Evolutionary conservation across 305 asterid species (phyloP), one percentile per base, ranked within the genome.

Genomic region (Fraxinus platypoda): DNA sequence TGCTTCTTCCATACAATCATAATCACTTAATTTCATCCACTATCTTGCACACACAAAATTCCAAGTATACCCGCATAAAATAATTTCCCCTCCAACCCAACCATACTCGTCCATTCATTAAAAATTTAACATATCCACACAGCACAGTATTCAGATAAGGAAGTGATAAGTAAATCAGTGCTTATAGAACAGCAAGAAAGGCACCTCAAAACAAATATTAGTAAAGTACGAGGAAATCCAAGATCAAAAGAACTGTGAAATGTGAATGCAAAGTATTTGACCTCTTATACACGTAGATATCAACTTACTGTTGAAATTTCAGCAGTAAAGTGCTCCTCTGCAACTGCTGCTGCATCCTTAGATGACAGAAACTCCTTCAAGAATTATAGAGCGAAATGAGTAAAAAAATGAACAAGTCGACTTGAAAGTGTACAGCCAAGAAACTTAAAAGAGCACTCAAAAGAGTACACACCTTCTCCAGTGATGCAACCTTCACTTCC

Each of bases 291-390:
- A 30, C 57, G 37, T 13, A 31, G 49, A 49, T 77, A 15, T 13
- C 77, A 78, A 85, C 92, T 87, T 87, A 95, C 98, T 0, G 98
- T 97, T 25, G 96, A 87, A 73, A 93, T 85, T 84, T 97, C 98
- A 43, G 98, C 92, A 74, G 92, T 87, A 81, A 87, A 91, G 19
- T 81, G 96, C 83, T 87, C 91, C 88, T 97, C 98, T 46, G 92
- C 86, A 52, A 88, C 87, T 0, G 93, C 92, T 81, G 97, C 90
- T 6, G 88, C 94, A 87, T 90, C 94, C 87, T 91, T 97, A n/a
- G 94, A 83, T 37, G 95, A 91, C 73, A 94, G 79, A 54, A 97
- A 81, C 85, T 93, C 98, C 97, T 95, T 81, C 79, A 84, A 82
- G 38, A 81, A 57, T 64, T 13, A 81, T 73, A 62, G 15, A 84